Evolutionary conservation across 805 yeast species (phyloP).

Genomic region (Sporopachydermia quercuum): DNA sequence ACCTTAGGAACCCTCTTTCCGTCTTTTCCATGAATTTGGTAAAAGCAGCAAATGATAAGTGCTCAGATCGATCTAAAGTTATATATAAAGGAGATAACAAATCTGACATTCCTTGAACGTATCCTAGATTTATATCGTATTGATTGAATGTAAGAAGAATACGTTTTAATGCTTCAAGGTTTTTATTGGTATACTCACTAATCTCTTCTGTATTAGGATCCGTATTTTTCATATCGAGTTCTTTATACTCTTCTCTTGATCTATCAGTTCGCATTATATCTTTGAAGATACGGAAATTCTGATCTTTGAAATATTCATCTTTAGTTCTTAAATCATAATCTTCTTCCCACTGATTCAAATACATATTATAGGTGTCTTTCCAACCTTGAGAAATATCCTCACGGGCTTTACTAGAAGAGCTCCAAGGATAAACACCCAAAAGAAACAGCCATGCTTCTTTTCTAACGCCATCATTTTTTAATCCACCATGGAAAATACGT

Average conservation of each 20-base stretch:
- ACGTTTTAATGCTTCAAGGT: constrained; percentile 56
- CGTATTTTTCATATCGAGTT: constrained; percentile 25
- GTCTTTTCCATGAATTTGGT: constrained; percentile 78
- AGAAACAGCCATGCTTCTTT: constrained; percentile 77
- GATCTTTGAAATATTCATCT: constrained; percentile 77
- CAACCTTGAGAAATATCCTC: constrained; percentile 39
- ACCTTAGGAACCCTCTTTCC: constrained; percentile 88
- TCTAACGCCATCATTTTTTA: constrained; percentile 39
- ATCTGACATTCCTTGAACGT: constrained; percentile 98
- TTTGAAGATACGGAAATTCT: constrained; percentile 77
- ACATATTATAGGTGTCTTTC: constrained; percentile 40
- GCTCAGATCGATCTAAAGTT: constrained; percentile 41
- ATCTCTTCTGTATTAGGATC: constrained; percentile 37
- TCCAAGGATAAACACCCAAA: constrained; percentile 82
- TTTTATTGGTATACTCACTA: constrained; percentile 60
- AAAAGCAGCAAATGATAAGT: constrained; percentile 80
- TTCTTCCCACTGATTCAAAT: constrained; percentile 59
- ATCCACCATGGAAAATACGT: constrained; percentile 82
- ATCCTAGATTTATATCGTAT: constrained; percentile 71
- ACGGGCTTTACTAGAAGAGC: constrained; percentile 57
- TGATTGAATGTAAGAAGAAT: constrained; percentile 79
- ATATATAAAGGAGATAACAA: constrained; percentile 73
- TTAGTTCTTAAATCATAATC: constrained; percentile 36
- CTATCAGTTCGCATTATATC: constrained; percentile 90
- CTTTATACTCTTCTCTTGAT: constrained; percentile 46